phyloP scores from a whole-genome alignment of 2,329 filamentous ascomycete species.

The Penicillium sp. region DNA sequence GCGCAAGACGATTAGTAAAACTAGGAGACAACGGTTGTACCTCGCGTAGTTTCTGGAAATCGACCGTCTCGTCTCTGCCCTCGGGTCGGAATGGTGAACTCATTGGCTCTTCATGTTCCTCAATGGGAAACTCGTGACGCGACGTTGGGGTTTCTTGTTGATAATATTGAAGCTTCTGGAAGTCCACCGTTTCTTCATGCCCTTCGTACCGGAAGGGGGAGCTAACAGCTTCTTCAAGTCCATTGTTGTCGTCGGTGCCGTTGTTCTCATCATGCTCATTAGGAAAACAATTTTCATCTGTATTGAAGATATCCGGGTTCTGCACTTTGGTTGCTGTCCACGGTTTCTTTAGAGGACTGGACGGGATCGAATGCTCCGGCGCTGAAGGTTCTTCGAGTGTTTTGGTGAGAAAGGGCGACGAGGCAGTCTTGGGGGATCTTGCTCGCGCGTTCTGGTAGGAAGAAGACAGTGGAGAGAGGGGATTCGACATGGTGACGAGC shows the following conservation, averaged over 20 bases:
- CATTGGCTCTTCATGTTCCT: conserved; percentile 18
- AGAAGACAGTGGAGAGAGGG: conserved; percentile 42
- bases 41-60: conserved; percentile 25
- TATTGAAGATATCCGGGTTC: conserved; percentile 13
- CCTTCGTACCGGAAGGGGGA: conserved; percentile 39
- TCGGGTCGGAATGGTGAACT: conserved; percentile 40
- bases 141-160: conserved; percentile 12
- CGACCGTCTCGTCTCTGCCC: conserved; percentile 32
- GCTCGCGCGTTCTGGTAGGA: conserved; percentile 43
- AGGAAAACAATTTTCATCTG: conserved; percentile 15
- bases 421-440: conserved; percentile 26
- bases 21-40: conserved; percentile 18
- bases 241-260: conserved; percentile 18
- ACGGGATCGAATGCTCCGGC: conserved; percentile 21
- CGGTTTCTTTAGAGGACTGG: conserved; percentile 30
- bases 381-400: conserved; percentile 20
- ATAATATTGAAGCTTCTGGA: conserved; percentile 21
- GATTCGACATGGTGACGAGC: conserved; percentile 36
- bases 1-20: conserved; percentile 12
- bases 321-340: conserved; percentile 13
- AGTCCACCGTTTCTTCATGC: conserved; percentile 36
- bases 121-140: conserved; percentile 6
- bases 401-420: conserved; percentile 25
- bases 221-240: conserved; percentile 29
- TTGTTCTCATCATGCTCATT: conserved; percentile 21